phyloP scores from a whole-genome alignment of 305 asterid species.

The Fraxinus angustifolia region DNA sequence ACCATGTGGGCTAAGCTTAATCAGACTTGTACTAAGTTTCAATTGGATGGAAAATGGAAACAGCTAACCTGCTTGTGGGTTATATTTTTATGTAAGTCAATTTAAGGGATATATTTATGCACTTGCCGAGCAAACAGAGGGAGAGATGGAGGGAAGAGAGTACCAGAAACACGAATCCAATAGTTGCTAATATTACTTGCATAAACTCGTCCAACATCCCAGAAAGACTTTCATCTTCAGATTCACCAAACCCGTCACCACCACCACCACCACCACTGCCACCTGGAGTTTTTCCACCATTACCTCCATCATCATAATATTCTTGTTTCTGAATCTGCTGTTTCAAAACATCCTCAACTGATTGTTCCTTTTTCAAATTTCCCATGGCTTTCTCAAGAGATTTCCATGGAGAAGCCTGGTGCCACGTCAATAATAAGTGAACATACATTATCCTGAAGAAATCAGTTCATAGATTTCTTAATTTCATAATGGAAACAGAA shows the following conservation, averaged over 20 bases:
- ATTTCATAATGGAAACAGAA: background rate
- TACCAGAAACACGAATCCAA: slow-evolving; percentile 68
- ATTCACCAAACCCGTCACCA: slow-evolving; percentile 39
- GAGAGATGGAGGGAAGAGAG: slow-evolving; percentile 3
- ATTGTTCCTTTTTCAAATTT: slow-evolving; percentile 41
- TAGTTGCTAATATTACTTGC: slow-evolving; percentile 51
- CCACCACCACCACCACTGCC: slow-evolving; percentile 33
- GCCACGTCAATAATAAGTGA: slow-evolving; percentile 5
- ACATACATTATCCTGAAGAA: slow-evolving; percentile 2
- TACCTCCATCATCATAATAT: slow-evolving; percentile 55
- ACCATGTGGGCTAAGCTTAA: background rate
- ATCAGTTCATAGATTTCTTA: slow-evolving; percentile 6
- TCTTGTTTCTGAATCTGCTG: slow-evolving; percentile 78
- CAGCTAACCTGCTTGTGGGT: background rate
- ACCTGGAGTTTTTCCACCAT: slow-evolving; percentile 44
- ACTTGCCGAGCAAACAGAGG: background rate
- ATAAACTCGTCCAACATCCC: slow-evolving; percentile 46
- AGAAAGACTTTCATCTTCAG: slow-evolving; percentile 39
- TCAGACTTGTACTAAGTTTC: background rate
- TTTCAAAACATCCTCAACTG: slow-evolving; percentile 56
- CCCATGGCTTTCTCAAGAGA: slow-evolving; percentile 47
- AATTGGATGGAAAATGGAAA: background rate
- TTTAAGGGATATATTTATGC: background rate
- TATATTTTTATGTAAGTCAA: background rate
- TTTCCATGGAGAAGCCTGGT: slow-evolving; percentile 61